A percentile compares a stretch with the other conserved stretches of the same genome.
phyloP scores from a whole-genome alignment of 257 asterid genomes.

The Solanum virginianum region DNA sequence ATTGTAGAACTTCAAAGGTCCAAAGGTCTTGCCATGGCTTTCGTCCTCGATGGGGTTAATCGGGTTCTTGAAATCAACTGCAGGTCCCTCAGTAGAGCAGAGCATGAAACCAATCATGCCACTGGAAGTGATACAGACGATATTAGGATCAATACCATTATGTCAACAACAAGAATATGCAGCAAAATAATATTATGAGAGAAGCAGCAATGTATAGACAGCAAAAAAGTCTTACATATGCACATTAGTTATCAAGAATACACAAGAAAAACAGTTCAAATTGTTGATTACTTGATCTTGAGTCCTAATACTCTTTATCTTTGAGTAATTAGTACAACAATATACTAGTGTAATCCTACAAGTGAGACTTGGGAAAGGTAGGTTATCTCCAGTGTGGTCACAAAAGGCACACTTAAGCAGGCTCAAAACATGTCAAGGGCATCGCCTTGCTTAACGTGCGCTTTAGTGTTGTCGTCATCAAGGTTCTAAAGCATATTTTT shows the following conservation, averaged over 20 bases:
- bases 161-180: neutral
- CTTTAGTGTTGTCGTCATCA: no score
- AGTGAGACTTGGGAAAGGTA: neutral
- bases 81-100: conserved; percentile 71
- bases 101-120: conserved; percentile 92
- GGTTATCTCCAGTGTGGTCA: no score
- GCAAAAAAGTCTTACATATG: neutral
- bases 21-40: conserved; percentile 15
- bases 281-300: neutral
- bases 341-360: neutral
- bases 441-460: no score
- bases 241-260: neutral
- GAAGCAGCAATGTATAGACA: neutral
- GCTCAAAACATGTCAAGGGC: no score
- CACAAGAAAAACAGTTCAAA: neutral
- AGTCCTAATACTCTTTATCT: neutral
- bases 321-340: neutral
- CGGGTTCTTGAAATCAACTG: conserved; percentile 66
- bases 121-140: conserved; percentile 16
- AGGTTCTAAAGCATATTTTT: no score
- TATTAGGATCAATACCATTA: neutral
- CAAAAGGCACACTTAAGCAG: no score
- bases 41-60: conserved; percentile 51
- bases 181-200: neutral
- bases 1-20: conserved; percentile 66